Conservation (phyloP, 495 filamentous ascomycete genomes). For the Podospora pseudoanserina region DNA sequence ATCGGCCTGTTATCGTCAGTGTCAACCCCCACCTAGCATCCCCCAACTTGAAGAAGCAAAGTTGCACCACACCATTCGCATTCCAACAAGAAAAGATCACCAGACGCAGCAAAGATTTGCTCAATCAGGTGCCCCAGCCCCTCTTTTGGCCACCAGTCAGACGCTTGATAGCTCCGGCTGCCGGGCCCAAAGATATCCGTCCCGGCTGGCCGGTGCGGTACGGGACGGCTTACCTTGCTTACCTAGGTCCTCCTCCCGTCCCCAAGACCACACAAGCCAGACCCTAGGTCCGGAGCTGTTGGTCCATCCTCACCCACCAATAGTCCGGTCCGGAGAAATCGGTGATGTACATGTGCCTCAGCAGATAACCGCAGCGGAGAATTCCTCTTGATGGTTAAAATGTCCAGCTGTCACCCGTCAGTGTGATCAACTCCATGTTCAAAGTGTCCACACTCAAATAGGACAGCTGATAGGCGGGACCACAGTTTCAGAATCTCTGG, state of each 20-base stretch:
- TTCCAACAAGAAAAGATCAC: background rate
- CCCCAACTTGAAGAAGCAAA: background rate
- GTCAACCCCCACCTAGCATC: background rate
- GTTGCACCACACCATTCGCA: background rate
- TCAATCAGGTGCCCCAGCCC: background rate
- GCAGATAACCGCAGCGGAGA: background rate
- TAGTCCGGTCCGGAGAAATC: background rate
- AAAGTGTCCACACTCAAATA: background rate
- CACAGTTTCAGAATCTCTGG: conserved; percentile 1
- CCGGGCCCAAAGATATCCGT: background rate
- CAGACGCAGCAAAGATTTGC: background rate
- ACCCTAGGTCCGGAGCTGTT: background rate
- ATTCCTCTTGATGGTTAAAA: background rate
- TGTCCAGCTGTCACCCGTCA: background rate
- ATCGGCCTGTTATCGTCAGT: background rate
- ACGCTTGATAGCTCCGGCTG: background rate
- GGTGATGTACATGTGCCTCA: background rate
- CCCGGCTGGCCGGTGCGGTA: background rate
- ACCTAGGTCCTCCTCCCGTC: background rate
- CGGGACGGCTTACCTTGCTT: background rate
- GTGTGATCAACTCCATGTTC: background rate
- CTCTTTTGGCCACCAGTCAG: background rate
- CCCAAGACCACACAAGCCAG: background rate
- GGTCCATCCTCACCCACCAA: background rate
- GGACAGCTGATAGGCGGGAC: background rate